These are phyloP conservation scores for Neophaeococcomyces aloes DNA, from an alignment of 2,329 filamentous ascomycete species.

Conservation along the genomic window DNA sequence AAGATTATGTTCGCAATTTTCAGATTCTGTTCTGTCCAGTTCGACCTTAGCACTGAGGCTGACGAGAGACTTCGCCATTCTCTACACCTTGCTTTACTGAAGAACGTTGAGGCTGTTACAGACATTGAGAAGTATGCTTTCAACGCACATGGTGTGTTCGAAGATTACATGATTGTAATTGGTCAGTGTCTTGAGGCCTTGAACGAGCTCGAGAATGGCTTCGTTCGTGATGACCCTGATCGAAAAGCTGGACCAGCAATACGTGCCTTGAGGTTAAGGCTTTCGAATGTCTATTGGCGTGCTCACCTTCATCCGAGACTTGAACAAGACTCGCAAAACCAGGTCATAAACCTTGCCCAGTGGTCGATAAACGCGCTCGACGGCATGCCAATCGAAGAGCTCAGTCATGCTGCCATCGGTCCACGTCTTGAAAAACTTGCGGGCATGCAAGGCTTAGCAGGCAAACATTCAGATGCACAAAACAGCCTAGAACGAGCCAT, in stretches of 20 bases:
- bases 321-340: background rate
- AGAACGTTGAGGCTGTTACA: constrained; percentile 3
- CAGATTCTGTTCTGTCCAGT: background rate
- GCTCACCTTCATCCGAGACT: constrained; percentile 36
- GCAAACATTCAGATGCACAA: constrained; percentile 27
- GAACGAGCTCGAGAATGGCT: background rate
- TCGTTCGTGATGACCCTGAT: background rate
- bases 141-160: background rate
- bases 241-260: background rate
- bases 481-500: constrained; percentile 32
- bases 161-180: background rate
- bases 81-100: background rate
- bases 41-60: background rate
- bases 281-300: constrained; percentile 38
- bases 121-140: constrained; percentile 1
- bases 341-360: constrained; percentile 10
- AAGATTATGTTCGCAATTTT: constrained; percentile 1
- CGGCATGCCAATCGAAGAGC: constrained; percentile 26
- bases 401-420: constrained; percentile 30
- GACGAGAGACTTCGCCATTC: background rate
- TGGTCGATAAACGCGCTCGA: constrained; percentile 32
- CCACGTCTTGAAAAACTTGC: constrained; percentile 37
- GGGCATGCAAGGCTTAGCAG: constrained; percentile 31
- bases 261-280: background rate
- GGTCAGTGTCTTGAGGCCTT: background rate